These are phyloP conservation scores for Cadophora luteo-olivacea DNA, from an alignment of 2,329 filamentous ascomycete species.

Conservation along the genomic window DNA sequence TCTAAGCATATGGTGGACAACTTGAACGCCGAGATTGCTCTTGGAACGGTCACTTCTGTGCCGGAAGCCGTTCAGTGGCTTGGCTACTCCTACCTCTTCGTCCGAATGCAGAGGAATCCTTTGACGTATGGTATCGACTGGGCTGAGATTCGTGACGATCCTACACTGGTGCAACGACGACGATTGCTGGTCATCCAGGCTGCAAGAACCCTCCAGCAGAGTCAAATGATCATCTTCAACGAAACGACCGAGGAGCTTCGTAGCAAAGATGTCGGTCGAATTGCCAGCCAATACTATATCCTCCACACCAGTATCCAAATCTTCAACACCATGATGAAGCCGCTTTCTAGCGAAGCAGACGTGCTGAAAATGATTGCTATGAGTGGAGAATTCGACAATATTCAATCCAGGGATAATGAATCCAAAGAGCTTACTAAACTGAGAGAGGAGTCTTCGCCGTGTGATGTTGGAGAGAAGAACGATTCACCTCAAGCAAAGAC, in stretches of 20 bases:
- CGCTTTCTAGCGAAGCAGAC: conserved; percentile 86
- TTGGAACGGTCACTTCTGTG: conserved; percentile 95
- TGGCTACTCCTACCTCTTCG: conserved; percentile 96
- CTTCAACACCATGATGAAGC: conserved; percentile 94
- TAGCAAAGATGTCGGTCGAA: conserved; percentile 93
- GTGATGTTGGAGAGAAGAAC: conserved; percentile 76
- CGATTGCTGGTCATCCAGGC: conserved; percentile 88
- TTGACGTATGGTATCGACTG: conserved; percentile 95
- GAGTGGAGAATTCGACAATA: conserved; percentile 97
- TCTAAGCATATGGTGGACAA: conserved; percentile 95
- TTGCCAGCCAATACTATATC: conserved; percentile 97
- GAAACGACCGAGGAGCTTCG: conserved; percentile 91
- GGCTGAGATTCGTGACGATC: conserved; percentile 88
- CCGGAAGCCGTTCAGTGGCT: conserved; percentile 96
- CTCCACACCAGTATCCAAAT: conserved; percentile 92
- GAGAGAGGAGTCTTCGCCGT: conserved; percentile 71
- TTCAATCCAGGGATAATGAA: conserved; percentile 90
- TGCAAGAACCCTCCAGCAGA: conserved; percentile 84
- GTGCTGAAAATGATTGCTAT: conserved; percentile 95
- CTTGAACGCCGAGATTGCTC: conserved; percentile 89
- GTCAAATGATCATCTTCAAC: conserved; percentile 99
- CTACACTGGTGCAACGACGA: conserved; percentile 82
- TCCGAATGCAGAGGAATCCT: conserved; percentile 93
- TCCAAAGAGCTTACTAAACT: conserved; percentile 83
- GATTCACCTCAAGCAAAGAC: conserved; percentile 86